Conservation (phyloP, 345 rosid species). For the Lepidium aucheri region DNA sequence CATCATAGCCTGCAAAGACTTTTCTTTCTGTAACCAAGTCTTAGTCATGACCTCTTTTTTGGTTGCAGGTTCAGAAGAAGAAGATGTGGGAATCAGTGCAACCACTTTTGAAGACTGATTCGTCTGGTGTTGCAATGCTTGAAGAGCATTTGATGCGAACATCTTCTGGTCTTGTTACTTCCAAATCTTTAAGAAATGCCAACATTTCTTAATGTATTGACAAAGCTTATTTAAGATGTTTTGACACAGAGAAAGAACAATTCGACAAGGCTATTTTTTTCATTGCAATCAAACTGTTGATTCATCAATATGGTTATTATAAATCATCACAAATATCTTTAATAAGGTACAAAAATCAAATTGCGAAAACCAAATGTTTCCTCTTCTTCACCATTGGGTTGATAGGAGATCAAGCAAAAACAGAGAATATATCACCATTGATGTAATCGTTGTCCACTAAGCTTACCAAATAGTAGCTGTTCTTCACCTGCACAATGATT, state of each 20-base stretch:
- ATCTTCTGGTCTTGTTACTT: conserved; percentile 54
- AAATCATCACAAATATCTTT: conserved; percentile 10
- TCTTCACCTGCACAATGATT: conserved; percentile 56
- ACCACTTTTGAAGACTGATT: conserved; percentile 76
- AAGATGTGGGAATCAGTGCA: conserved; percentile 88
- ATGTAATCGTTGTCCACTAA: conserved; percentile 36
- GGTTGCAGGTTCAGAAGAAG: conserved; percentile 72
- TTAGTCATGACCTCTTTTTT: neutral
- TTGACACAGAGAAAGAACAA: conserved; percentile 1
- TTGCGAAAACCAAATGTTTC: neutral
- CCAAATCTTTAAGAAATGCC: conserved; percentile 54
- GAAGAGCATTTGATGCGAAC: conserved; percentile 59
- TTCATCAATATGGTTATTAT: neutral
- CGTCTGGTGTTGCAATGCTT: conserved; percentile 45
- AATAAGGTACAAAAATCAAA: conserved; percentile 10
- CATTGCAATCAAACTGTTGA: conserved; percentile 23
- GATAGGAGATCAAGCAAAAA: conserved; percentile 20
- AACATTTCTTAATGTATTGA: conserved; percentile 43
- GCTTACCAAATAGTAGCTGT: conserved; percentile 75
- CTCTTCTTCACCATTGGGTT: neutral
- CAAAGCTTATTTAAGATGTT: neutral
- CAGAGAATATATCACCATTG: conserved; percentile 23
- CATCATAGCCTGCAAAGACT: neutral
- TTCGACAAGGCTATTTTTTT: neutral
- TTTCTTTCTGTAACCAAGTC: neutral